These are phyloP conservation scores for Blastocladiella britannica DNA, from an alignment of 192 early-diverging fungal genomes.

Conservation along the genomic window DNA sequence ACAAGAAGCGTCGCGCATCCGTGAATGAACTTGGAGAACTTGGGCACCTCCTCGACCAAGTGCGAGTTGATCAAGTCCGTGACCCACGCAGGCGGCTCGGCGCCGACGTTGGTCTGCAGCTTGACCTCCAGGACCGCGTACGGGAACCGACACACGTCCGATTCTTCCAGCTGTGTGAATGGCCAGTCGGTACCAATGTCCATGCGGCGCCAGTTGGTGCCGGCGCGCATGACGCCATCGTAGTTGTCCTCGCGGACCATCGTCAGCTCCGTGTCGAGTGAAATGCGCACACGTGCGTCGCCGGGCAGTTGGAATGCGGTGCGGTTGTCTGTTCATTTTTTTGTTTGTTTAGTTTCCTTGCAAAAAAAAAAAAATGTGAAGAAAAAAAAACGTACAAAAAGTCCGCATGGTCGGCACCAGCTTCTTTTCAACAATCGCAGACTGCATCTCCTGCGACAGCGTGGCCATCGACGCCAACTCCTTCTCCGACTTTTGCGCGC, in stretches of 20 bases:
- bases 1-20: conserved; percentile 69
- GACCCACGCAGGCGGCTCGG: conserved; percentile 84
- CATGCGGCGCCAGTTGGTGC: conserved; percentile 71
- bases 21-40: conserved; percentile 96
- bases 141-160: conserved; percentile 68
- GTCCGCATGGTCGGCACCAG: conserved; percentile 9
- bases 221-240: conserved; percentile 41
- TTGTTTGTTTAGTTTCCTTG: conserved; percentile 11
- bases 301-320: conserved; percentile 96
- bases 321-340: conserved; percentile 49
- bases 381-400: conserved; percentile 1
- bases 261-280: conserved; percentile 82
- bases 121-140: conserved; percentile 96
- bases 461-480: conserved; percentile 48
- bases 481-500: conserved; percentile 45
- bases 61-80: conserved; percentile 71
- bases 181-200: conserved; percentile 61
- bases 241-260: conserved; percentile 87
- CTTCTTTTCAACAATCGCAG: conserved; percentile 37
- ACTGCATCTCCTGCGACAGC: conserved; percentile 51
- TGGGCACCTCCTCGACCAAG: conserved; percentile 80
- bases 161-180: conserved; percentile 58
- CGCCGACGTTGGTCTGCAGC: conserved; percentile 78
- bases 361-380: not conserved
- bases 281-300: conserved; percentile 77